Percentiles rank a stretch among this genome's conserved stretches.
Evolutionary conservation across 225 moss, liverwort and hornwort genomes (phyloP).

Genomic region (Asterella californica): DNA sequence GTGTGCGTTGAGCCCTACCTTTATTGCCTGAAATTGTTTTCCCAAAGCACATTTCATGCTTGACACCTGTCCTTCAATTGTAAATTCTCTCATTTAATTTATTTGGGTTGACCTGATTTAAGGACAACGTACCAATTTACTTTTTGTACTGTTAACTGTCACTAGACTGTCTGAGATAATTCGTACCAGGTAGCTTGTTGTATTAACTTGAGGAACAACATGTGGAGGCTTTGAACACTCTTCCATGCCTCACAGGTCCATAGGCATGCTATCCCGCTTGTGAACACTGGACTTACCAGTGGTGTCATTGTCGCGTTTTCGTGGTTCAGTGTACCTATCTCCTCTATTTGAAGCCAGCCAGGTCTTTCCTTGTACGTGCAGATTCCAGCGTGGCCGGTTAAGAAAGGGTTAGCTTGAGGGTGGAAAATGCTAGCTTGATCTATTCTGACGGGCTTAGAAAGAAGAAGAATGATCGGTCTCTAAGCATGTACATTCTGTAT

Average conservation of each 20-base stretch:
- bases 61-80: background rate
- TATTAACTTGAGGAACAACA: background rate
- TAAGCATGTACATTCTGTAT: too few relatives aligned
- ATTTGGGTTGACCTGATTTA: background rate
- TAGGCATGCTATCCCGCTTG: background rate
- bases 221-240: background rate
- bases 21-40: background rate
- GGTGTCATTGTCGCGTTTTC: background rate
- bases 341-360: background rate
- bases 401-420: background rate
- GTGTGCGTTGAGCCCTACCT: background rate
- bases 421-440: too few relatives aligned
- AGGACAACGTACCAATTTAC: background rate
- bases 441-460: background rate
- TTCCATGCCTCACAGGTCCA: too few relatives aligned
- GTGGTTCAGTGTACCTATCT: background rate
- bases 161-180: background rate
- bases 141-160: background rate
- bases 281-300: background rate
- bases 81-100: slow-evolving; percentile 10
- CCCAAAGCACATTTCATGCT: slow-evolving; percentile 1
- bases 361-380: background rate
- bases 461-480: too few relatives aligned
- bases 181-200: background rate
- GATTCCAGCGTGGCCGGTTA: background rate